These are phyloP conservation scores for Bullera alba DNA, from an alignment of 768 basidiomycete genomes.

Conservation along the genomic window DNA sequence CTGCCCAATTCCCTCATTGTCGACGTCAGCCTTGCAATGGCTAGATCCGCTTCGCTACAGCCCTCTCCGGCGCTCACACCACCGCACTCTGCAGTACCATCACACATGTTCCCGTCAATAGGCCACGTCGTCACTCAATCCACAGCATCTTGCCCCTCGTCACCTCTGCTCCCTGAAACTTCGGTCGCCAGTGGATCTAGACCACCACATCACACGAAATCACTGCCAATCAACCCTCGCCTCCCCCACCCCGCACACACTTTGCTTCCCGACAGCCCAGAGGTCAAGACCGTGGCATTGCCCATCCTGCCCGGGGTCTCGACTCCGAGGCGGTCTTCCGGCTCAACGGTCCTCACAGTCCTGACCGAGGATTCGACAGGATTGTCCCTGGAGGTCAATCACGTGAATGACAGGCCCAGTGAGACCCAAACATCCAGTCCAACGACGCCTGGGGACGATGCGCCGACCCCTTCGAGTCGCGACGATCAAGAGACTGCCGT, in stretches of 20 bases:
- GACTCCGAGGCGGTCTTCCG: constrained; percentile 1
- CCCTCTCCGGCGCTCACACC: neutral
- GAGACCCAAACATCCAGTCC: too few species aligned
- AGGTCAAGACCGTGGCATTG: constrained; percentile 13
- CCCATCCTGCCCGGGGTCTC: constrained; percentile 18
- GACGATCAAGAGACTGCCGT: constrained; percentile 1
- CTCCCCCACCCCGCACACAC: constrained; percentile 1
- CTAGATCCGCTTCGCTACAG: neutral
- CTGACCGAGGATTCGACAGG: too few species aligned
- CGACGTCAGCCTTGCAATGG: too few species aligned
- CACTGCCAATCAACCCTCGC: neutral
- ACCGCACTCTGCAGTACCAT: neutral
- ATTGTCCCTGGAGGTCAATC: too few species aligned
- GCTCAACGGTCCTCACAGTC: too few species aligned
- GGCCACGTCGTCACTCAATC: constrained; percentile 12
- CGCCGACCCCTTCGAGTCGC: too few species aligned
- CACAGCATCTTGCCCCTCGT: constrained; percentile 25
- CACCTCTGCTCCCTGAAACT: constrained; percentile 8
- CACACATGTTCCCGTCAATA: neutral
- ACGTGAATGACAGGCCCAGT: too few species aligned
- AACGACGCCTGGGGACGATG: too few species aligned
- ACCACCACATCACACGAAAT: neutral
- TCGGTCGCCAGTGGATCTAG: neutral
- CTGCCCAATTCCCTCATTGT: too few species aligned
- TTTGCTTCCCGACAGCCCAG: constrained; percentile 15